These are phyloP conservation scores for Laguncularia racemosa DNA, from an alignment of 345 rosid genomes.

Conservation along the genomic window DNA sequence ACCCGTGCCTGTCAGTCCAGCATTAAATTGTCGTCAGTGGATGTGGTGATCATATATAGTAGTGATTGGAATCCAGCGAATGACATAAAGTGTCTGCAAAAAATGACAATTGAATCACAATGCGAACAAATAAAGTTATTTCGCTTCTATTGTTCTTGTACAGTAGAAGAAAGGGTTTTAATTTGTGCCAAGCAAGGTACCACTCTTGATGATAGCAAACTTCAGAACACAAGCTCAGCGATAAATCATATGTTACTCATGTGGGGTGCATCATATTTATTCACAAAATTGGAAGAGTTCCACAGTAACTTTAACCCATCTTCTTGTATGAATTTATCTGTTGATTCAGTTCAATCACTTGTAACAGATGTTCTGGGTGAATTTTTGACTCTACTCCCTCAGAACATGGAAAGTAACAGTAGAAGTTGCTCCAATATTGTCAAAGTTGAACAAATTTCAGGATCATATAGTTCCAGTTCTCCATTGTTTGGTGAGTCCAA, in stretches of 20 bases:
- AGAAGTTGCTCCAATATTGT: slow-evolving; percentile 34
- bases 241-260: slow-evolving; percentile 56
- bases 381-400: slow-evolving; percentile 40
- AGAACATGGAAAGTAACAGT: slow-evolving; percentile 26
- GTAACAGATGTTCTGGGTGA: slow-evolving; percentile 39
- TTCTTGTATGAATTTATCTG: slow-evolving; percentile 15
- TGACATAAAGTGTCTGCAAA: slow-evolving; percentile 68
- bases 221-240: slow-evolving; percentile 33
- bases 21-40: slow-evolving; percentile 67
- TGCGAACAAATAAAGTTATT: slow-evolving; percentile 54
- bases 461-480: slow-evolving; percentile 34
- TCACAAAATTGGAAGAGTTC: slow-evolving; percentile 55
- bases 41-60: slow-evolving; percentile 59
- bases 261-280: slow-evolving; percentile 75
- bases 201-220: slow-evolving; percentile 23
- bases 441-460: slow-evolving; percentile 50
- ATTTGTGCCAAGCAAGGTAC: slow-evolving; percentile 57
- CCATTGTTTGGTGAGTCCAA: slow-evolving; percentile 56
- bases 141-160: slow-evolving; percentile 64
- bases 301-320: slow-evolving; percentile 24
- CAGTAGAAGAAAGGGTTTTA: slow-evolving; percentile 75
- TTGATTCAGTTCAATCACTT: slow-evolving; percentile 32
- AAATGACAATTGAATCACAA: slow-evolving; percentile 52
- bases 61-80: slow-evolving; percentile 73
- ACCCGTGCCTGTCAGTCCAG: slow-evolving; percentile 65